A percentile compares a stretch with the other conserved stretches of the same genome.
Conservation (phyloP, 2,329 filamentous ascomycete species). For the Hymenoscyphus repandus region DNA sequence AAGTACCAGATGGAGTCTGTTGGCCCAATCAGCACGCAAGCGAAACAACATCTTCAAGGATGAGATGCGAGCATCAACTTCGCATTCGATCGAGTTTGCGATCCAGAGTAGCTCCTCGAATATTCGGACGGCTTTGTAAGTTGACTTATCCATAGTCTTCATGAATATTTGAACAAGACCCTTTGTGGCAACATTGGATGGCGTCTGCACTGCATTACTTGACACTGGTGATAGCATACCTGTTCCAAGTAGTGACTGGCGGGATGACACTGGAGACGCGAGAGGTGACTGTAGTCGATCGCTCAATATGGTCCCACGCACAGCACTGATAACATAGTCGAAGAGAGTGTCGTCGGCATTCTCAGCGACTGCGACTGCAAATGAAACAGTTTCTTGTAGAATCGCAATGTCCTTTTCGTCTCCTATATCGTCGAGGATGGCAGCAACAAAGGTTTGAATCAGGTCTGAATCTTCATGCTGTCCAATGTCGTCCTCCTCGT, state of each 20-base stretch:
- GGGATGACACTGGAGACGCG: conserved; percentile 26
- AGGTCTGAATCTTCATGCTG: conserved; percentile 53
- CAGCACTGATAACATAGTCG: conserved; percentile 48
- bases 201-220: conserved; percentile 37
- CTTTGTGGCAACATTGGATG: conserved; percentile 65
- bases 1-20: conserved; percentile 66
- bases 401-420: conserved; percentile 60
- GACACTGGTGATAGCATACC: conserved; percentile 10
- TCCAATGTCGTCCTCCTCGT: conserved; percentile 44
- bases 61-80: conserved; percentile 65
- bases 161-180: conserved; percentile 75
- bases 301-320: conserved; percentile 45
- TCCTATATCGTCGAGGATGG: conserved; percentile 55
- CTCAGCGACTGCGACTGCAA: conserved; percentile 60
- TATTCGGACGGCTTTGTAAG: conserved; percentile 56
- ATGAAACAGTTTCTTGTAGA: conserved; percentile 58
- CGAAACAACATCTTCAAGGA: conserved; percentile 77
- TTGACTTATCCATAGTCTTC: conserved; percentile 61
- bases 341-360: conserved; percentile 55
- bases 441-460: conserved; percentile 53
- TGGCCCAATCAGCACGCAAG: conserved; percentile 74
- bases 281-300: conserved; percentile 41
- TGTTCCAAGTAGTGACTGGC: conserved; percentile 20
- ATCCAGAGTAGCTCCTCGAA: conserved; percentile 62
- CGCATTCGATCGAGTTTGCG: conserved; percentile 52